Conservation (phyloP, 768 basidiomycete genomes). For the Rhodotorula paludigena region DNA sequence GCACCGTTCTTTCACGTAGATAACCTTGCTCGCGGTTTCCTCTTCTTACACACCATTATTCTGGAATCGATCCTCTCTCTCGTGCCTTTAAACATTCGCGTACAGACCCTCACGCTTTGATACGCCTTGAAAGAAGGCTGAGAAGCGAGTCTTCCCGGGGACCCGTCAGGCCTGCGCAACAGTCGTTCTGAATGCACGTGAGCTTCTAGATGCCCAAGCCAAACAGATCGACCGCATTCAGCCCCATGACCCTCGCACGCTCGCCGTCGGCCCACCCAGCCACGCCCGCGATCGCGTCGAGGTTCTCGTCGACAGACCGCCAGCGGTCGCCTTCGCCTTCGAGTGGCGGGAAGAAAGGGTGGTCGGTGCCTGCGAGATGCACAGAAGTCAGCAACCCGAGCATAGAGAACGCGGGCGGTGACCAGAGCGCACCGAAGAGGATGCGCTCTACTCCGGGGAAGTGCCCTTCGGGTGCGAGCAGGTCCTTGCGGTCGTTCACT, state of each 20-base stretch:
- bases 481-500: constrained; percentile 21
- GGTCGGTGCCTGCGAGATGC: constrained; percentile 51
- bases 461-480: constrained; percentile 17
- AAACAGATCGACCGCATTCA: constrained; percentile 70
- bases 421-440: constrained; percentile 57
- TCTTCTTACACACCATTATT: too few species aligned
- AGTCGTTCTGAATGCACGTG: fast-evolving
- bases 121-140: too few species aligned
- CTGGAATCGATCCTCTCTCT: too few species aligned
- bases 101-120: too few species aligned
- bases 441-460: constrained; percentile 35
- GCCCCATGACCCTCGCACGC: constrained; percentile 63
- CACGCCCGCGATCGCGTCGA: constrained; percentile 69
- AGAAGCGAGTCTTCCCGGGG: too few species aligned
- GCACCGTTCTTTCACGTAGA: too few species aligned
- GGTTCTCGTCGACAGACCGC: constrained; percentile 78
- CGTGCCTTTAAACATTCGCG: too few species aligned
- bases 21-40: too few species aligned
- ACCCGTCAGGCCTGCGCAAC: too few species aligned
- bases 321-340: constrained; percentile 59
- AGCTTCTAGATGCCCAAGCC: constrained; percentile 47
- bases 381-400: background rate
- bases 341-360: constrained; percentile 86
- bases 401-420: too few species aligned
- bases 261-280: constrained; percentile 60